A percentile compares a stretch with the other conserved stretches of the same genome.
These are phyloP conservation scores for Acanthamoeba sp. DNA, from an alignment of 208 protist species.

Conservation along the genomic window DNA sequence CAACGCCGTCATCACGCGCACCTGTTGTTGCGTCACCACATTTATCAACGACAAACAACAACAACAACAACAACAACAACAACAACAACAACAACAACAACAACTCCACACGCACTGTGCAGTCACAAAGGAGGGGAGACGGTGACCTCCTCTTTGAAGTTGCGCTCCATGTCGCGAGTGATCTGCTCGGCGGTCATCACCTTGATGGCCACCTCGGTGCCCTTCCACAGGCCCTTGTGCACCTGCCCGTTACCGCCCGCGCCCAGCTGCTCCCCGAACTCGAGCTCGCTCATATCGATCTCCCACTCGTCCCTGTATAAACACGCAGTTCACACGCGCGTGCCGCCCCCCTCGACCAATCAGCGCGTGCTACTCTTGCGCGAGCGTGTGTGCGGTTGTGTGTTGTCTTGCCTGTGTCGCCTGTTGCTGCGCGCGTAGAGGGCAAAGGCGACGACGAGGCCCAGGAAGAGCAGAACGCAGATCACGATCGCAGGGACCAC, in stretches of 20 bases:
- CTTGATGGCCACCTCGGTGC: constrained; percentile 68
- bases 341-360: no score
- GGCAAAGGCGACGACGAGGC: background rate
- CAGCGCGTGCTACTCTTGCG: no score
- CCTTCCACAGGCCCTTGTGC: constrained; percentile 61
- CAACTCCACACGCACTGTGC: background rate
- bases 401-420: background rate
- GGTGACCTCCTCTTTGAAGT: constrained; percentile 54
- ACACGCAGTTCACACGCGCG: no score
- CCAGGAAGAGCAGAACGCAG: background rate
- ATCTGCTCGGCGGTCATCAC: constrained; percentile 21
- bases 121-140: background rate
- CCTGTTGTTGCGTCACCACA: background rate
- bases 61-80: no score
- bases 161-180: constrained; percentile 7
- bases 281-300: constrained; percentile 35
- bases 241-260: constrained; percentile 22
- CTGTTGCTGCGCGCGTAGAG: background rate
- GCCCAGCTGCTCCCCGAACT: constrained; percentile 45
- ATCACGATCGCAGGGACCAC: background rate
- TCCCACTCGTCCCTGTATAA: constrained; percentile 18
- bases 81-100: no score
- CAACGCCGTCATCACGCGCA: constrained; percentile 33
- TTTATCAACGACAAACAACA: background rate
- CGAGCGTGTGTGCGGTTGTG: no score